Percentiles rank a stretch among this genome's conserved stretches.
Conservation (phyloP, 192 early-diverging fungal species). For the Dissophora globulifera region DNA sequence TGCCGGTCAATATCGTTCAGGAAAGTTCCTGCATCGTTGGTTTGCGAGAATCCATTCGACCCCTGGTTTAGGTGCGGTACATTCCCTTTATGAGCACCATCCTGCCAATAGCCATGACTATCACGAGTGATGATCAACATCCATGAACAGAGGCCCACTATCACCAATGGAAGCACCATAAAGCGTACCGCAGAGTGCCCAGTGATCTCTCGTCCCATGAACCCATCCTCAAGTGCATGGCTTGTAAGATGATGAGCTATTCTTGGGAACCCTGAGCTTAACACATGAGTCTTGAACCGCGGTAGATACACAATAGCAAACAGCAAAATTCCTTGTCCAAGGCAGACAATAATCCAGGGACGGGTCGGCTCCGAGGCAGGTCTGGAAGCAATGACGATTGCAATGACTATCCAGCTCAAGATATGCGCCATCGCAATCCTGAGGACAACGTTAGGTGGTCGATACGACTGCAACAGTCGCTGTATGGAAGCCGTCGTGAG, state of each 20-base stretch:
- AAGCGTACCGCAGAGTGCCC: constrained; percentile 30
- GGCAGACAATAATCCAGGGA: constrained; percentile 61
- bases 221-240: constrained; percentile 44
- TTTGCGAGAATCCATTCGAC: constrained; percentile 5
- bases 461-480: constrained; percentile 60
- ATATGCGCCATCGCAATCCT: constrained; percentile 56
- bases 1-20: constrained; percentile 16
- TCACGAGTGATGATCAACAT: constrained; percentile 59
- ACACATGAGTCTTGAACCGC: constrained; percentile 36
- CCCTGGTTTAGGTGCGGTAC: constrained; percentile 1
- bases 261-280: constrained; percentile 23
- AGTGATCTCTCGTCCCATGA: constrained; percentile 48
- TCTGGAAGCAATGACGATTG: constrained; percentile 45
- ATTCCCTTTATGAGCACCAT: background rate
- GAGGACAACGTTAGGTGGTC: constrained; percentile 57
- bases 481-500: constrained; percentile 59
- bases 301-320: constrained; percentile 42
- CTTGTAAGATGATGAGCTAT: constrained; percentile 23
- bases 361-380: constrained; percentile 61
- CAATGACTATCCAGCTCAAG: constrained; percentile 58
- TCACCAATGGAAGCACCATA: constrained; percentile 55
- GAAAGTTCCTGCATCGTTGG: constrained; percentile 11
- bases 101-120: constrained; percentile 10
- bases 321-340: constrained; percentile 49
- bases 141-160: constrained; percentile 61